Evolutionary conservation across 179 eudicot species (phyloP).

Genomic region (Carnegiea gigantea): DNA sequence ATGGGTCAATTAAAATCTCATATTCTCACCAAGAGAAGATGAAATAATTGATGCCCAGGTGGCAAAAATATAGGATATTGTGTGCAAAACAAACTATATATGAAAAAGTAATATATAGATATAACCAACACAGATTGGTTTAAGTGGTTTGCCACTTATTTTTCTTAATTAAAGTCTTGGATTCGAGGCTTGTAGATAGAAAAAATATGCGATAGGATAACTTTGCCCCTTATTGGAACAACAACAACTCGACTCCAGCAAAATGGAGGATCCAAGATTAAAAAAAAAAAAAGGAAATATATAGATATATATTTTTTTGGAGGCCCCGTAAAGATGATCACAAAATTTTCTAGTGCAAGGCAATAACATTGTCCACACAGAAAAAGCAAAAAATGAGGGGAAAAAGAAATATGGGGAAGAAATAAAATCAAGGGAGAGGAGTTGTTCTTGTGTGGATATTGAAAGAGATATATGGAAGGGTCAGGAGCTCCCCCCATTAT

Average conservation of each 20-base stretch:
- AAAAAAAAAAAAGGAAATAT: too few relatives aligned
- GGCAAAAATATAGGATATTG: constrained; percentile 26
- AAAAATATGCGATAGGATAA: too few relatives aligned
- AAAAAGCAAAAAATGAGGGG: neutral
- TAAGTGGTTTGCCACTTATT: too few relatives aligned
- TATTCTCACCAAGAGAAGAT: constrained; percentile 11
- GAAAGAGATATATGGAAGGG: constrained; percentile 25
- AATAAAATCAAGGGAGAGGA: constrained; percentile 7
- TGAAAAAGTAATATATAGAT: constrained; percentile 12
- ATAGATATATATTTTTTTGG: too few relatives aligned
- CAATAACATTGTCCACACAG: constrained; percentile 37
- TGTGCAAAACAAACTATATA: neutral
- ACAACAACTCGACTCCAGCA: too few relatives aligned
- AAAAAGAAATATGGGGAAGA: neutral
- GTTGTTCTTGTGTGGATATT: neutral
- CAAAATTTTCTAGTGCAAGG: constrained; percentile 17
- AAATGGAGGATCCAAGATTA: too few relatives aligned
- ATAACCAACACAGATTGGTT: neutral
- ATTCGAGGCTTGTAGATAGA: too few relatives aligned
- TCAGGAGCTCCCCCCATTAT: constrained; percentile 29
- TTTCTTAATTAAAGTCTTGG: too few relatives aligned
- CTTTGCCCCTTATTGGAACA: too few relatives aligned
- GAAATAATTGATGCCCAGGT: constrained; percentile 35
- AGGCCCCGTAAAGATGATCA: constrained; percentile 12
- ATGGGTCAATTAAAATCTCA: neutral